Base-by-base conservation (phyloP, 2,329 filamentous ascomycete genomes). In the Trichoderma atrobrunneum region DNA sequence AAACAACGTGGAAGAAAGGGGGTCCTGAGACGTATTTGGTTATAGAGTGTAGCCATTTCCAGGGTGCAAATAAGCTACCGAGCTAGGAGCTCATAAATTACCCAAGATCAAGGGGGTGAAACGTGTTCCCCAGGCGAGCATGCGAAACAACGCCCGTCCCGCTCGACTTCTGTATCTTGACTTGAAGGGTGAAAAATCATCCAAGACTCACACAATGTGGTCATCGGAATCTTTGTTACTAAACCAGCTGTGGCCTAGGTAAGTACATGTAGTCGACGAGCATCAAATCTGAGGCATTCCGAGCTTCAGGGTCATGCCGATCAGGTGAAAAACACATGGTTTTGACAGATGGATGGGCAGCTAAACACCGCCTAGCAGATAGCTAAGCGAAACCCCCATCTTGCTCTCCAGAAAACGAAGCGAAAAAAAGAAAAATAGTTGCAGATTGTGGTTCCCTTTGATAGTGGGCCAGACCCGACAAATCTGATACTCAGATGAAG, bases 41-140 rank as follows among this genome's bases (percentile, higher is more conserved):
- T 30, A 36, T 59, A 66, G 63, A 34, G 24, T 65, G 43, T 28
- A 34, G n/a, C 30, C 48, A 26, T 39, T 26, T 39, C 30, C 48
- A 67, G 64, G 51, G 32, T 67, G 32, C 51, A 59, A 67, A 59
- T 67, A 67, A 67, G 64, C 64, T 67, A 67, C 64, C 64, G 64
- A 59, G 51, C 51, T 43, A 59, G 34, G 24, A 59, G 24, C 24
- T 43, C 54, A 30, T 28, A 21, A 43, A 59, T 65, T 18, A 39
- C 32, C 51, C 51, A 57, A 30, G 21, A 59, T 67, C 51, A 59
- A 39, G 51, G 64, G 61, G 51, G 24, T 30, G 51, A 54, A 65
- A 67, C 57, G 57, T n/a, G 24, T 57, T 39, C 34, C 64, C 51
- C 51, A 39, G 64, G 64, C 65, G 56, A 68, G n/a, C 36, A 68